These are phyloP conservation scores for Arthrinium phaeospermum DNA, from an alignment of 2,329 filamentous ascomycete species.

Conservation along the genomic window DNA sequence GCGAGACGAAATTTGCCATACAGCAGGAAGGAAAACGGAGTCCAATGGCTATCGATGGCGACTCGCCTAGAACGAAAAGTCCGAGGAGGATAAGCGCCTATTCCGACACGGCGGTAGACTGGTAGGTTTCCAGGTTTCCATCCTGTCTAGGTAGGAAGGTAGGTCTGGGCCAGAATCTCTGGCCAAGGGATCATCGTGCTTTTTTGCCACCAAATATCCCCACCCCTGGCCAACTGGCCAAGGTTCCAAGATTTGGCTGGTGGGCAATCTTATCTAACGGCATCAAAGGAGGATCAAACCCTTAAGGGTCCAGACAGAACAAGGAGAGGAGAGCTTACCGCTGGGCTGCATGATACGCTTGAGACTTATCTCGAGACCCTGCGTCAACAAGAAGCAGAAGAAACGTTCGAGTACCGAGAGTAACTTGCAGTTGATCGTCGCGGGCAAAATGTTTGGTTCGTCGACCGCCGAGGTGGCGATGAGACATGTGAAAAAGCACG, in stretches of 20 bases:
- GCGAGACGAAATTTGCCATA: too few relatives aligned
- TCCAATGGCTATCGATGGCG: neutral
- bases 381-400: neutral
- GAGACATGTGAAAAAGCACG: conserved; percentile 9
- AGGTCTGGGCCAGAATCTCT: neutral
- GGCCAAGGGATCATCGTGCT: neutral
- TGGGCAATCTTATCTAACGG: conserved; percentile 2
- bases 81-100: neutral
- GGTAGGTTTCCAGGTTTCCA: neutral
- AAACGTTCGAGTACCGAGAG: neutral
- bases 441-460: neutral
- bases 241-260: neutral
- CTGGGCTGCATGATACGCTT: neutral
- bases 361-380: conserved; percentile 13
- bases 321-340: conserved; percentile 3
- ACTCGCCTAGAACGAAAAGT: neutral
- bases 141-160: neutral
- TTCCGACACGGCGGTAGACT: neutral
- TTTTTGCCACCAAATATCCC: conserved; percentile 14
- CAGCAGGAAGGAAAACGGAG: neutral
- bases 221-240: neutral
- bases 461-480: neutral
- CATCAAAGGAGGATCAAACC: conserved; percentile 1
- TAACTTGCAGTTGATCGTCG: too few relatives aligned
- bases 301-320: neutral